phyloP scores from a whole-genome alignment of 2,329 filamentous ascomycete species.

The Stagonosporopsis rhizophila region DNA sequence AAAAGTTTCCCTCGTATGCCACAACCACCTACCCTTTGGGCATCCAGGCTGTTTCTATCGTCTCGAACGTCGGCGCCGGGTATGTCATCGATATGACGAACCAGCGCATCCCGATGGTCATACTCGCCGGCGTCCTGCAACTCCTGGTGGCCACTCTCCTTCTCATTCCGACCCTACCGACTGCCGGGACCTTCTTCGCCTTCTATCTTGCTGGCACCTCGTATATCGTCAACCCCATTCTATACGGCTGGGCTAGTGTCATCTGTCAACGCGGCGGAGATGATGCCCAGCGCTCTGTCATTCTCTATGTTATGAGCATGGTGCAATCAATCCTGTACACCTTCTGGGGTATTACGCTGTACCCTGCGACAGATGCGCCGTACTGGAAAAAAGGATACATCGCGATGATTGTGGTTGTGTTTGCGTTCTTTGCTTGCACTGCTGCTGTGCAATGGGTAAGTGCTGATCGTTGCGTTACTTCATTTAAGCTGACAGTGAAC shows the following conservation, averaged over 20 bases:
- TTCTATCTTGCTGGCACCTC: slow-evolving; percentile 50
- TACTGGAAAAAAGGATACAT: slow-evolving; percentile 53
- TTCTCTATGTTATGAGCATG: slow-evolving; percentile 53
- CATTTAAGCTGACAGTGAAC: neutral
- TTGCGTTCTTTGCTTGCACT: slow-evolving; percentile 36
- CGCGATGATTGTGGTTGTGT: slow-evolving; percentile 44
- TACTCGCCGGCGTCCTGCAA: slow-evolving; percentile 45
- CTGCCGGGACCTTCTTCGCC: slow-evolving; percentile 47
- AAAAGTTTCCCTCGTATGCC: slow-evolving; percentile 51
- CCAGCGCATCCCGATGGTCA: slow-evolving; percentile 45
- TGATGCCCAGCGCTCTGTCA: slow-evolving; percentile 52
- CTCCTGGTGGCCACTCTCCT: slow-evolving; percentile 44
- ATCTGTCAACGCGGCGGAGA: slow-evolving; percentile 50
- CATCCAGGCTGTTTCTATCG: slow-evolving; percentile 63
- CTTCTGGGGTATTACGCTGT: slow-evolving; percentile 56
- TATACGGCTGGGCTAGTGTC: slow-evolving; percentile 52
- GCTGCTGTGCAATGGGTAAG: slow-evolving; percentile 33
- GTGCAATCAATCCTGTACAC: slow-evolving; percentile 52
- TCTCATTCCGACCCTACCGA: slow-evolving; percentile 42
- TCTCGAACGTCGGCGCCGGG: slow-evolving; percentile 53
- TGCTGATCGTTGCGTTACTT: neutral
- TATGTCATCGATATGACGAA: slow-evolving; percentile 50
- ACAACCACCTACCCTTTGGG: slow-evolving; percentile 66
- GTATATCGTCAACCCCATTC: slow-evolving; percentile 52
- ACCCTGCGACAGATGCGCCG: slow-evolving; percentile 53